A percentile compares a stretch with the other conserved stretches of the same genome.
phyloP scores from a whole-genome alignment of 768 basidiomycete genomes.

The Kwoniella pini region DNA sequence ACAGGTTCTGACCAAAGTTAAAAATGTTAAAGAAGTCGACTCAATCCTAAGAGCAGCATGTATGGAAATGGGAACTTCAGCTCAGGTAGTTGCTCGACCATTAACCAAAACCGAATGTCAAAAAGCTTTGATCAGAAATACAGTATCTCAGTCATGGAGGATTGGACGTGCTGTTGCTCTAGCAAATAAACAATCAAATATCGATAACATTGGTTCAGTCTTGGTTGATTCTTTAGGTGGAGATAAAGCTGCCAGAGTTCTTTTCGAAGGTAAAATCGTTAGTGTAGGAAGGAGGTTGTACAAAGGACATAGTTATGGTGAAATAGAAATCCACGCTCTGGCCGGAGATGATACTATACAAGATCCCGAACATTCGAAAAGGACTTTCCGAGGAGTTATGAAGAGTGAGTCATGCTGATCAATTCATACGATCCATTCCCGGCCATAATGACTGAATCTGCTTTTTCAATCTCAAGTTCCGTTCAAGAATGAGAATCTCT shows the following conservation, averaged over 20 bases:
- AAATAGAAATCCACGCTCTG: slow-evolving; percentile 39
- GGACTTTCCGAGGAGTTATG: slow-evolving; percentile 27
- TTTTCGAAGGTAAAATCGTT: slow-evolving; percentile 67
- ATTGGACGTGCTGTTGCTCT: slow-evolving; percentile 62
- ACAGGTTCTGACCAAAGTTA: slow-evolving; percentile 57
- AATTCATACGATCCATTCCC: no score
- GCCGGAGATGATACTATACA: slow-evolving; percentile 23
- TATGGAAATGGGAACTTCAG: slow-evolving; percentile 59
- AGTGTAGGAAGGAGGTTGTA: slow-evolving; percentile 59
- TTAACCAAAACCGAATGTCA: slow-evolving; percentile 55
- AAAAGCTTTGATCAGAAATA: slow-evolving; percentile 58
- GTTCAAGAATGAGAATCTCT: slow-evolving; percentile 46
- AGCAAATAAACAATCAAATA: slow-evolving; percentile 25
- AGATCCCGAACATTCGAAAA: slow-evolving; percentile 46
- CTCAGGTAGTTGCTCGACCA: slow-evolving; percentile 59
- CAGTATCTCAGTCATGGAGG: slow-evolving; percentile 66
- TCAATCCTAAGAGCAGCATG: slow-evolving; percentile 59
- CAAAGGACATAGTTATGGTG: slow-evolving; percentile 51
- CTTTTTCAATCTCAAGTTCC: slow-evolving; percentile 16
- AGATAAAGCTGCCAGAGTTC: slow-evolving; percentile 39
- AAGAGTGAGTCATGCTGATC: slow-evolving; percentile 53
- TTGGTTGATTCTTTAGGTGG: slow-evolving; percentile 50
- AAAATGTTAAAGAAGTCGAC: slow-evolving; percentile 58
- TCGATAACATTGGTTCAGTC: slow-evolving; percentile 54
- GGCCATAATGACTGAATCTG: no score